These are phyloP conservation scores for Metroxylon sagu DNA, from an alignment of 176 grass and related monocot genomes.

Conservation along the genomic window DNA sequence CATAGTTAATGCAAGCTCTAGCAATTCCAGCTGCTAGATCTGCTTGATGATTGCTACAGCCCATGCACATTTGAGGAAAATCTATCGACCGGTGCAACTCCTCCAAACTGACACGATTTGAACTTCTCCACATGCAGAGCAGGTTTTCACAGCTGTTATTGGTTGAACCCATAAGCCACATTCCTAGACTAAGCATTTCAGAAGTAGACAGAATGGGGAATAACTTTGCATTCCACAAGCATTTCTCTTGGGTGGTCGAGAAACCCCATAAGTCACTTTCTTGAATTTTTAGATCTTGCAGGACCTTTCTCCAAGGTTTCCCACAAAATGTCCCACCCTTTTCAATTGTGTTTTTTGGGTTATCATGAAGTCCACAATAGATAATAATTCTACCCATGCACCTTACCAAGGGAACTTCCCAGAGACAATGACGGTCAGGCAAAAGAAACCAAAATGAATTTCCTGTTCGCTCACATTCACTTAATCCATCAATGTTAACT, in stretches of 20 bases:
- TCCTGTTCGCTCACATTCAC: conserved; percentile 13
- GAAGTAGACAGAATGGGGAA: conserved; percentile 53
- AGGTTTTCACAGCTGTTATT: conserved; percentile 29
- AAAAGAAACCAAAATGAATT: conserved; percentile 40
- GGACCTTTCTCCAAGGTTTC: conserved; percentile 73
- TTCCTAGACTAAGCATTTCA: conserved; percentile 67
- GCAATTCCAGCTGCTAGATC: conserved; percentile 61
- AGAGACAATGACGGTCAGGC: conserved; percentile 79
- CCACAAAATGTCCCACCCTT: conserved; percentile 73
- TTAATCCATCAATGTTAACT: conserved; percentile 42
- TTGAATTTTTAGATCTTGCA: conserved; percentile 57
- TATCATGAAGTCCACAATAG: conserved; percentile 83
- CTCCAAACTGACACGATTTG: conserved; percentile 70
- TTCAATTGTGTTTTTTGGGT: conserved; percentile 59
- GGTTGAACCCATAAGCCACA: conserved; percentile 68
- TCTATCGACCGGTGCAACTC: conserved; percentile 71
- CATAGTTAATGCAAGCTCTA: conserved; percentile 63
- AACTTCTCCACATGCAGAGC: conserved; percentile 53
- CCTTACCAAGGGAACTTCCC: conserved; percentile 80
- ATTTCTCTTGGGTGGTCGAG: conserved; percentile 34
- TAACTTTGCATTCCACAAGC: conserved; percentile 86
- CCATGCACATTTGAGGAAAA: conserved; percentile 51
- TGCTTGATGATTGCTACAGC: conserved; percentile 53
- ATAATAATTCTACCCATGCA: conserved; percentile 60
- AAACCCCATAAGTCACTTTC: conserved; percentile 65